Conservation (phyloP, 257 asterid genomes). For the Salvia splendens region DNA sequence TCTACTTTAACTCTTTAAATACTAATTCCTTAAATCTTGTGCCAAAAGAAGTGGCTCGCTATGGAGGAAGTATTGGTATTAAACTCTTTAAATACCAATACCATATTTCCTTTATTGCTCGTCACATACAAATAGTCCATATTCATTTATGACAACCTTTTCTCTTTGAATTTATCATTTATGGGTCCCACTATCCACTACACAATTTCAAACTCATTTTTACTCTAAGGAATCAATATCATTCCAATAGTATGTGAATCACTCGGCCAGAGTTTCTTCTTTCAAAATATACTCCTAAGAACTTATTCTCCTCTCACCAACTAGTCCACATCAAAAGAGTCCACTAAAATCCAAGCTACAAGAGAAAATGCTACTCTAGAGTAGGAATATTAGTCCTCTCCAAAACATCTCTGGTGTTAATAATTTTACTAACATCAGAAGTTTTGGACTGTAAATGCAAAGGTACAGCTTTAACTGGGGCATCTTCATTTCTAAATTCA, state of each 20-base stretch:
- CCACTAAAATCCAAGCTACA: conserved; percentile 12
- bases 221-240: conserved; percentile 22
- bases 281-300: conserved; percentile 18
- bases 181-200: too few relatives aligned
- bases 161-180: too few relatives aligned
- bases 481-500: conserved; percentile 82
- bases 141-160: too few relatives aligned
- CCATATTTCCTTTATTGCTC: too few relatives aligned
- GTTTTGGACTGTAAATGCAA: conserved; percentile 62
- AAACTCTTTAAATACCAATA: too few relatives aligned
- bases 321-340: conserved; percentile 16
- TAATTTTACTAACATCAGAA: conserved; percentile 59
- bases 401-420: conserved; percentile 56
- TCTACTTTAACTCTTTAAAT: too few relatives aligned
- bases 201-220: conserved; percentile 15
- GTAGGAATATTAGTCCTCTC: conserved; percentile 50
- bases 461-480: conserved; percentile 58
- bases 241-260: conserved; percentile 18
- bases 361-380: conserved; percentile 18
- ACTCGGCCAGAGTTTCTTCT: neutral
- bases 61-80: too few relatives aligned
- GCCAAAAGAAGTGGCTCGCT: too few relatives aligned
- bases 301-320: conserved; percentile 12
- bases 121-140: too few relatives aligned
- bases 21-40: too few relatives aligned